phyloP scores from a whole-genome alignment of 495 filamentous ascomycete species.

The Penicillium robsamsonii region DNA sequence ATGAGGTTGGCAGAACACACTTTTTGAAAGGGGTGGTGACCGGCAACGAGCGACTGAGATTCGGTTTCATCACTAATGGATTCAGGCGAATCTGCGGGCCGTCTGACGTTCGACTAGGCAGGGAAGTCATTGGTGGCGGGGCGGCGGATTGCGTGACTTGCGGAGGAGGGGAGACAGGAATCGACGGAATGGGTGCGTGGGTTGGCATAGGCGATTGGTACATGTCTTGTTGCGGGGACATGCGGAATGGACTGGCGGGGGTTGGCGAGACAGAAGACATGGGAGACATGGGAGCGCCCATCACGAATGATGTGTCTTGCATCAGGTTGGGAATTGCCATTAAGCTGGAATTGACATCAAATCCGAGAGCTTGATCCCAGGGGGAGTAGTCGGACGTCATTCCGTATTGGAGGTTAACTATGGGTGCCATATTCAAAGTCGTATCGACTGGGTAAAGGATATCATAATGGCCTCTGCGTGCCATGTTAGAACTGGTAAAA shows the following conservation, averaged over 20 bases:
- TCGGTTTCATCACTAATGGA: conserved; percentile 48
- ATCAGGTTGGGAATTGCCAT: conserved; percentile 46
- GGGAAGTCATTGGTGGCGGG: conserved; percentile 37
- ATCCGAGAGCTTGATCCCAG: conserved; percentile 48
- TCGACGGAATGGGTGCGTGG: conserved; percentile 28
- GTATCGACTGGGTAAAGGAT: conserved; percentile 75
- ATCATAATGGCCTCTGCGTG: conserved; percentile 84
- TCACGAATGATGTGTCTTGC: conserved; percentile 40
- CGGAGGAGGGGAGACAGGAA: conserved; percentile 35
- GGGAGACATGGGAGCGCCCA: conserved; percentile 36
- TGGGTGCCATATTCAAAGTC: conserved; percentile 47
- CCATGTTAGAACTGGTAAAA: conserved; percentile 5
- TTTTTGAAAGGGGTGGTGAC: conserved; percentile 48
- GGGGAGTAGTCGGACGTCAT: conserved; percentile 44
- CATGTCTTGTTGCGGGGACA: conserved; percentile 41
- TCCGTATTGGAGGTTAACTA: conserved; percentile 45
- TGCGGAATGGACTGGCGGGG: conserved; percentile 46
- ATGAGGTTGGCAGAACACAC: conserved; percentile 19
- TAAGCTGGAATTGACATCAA: conserved; percentile 53
- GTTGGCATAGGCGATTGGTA: conserved; percentile 39
- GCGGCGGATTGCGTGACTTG: conserved; percentile 30
- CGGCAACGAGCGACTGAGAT: conserved; percentile 43
- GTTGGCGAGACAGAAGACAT: conserved; percentile 46
- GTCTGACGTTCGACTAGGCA: conserved; percentile 40
- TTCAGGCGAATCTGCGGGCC: conserved; percentile 49